Percentiles rank a stretch among this genome's conserved stretches.
These are phyloP conservation scores for Digitaria exilis DNA, from an alignment of 202 grass and related monocot species.

Conservation along the genomic window DNA sequence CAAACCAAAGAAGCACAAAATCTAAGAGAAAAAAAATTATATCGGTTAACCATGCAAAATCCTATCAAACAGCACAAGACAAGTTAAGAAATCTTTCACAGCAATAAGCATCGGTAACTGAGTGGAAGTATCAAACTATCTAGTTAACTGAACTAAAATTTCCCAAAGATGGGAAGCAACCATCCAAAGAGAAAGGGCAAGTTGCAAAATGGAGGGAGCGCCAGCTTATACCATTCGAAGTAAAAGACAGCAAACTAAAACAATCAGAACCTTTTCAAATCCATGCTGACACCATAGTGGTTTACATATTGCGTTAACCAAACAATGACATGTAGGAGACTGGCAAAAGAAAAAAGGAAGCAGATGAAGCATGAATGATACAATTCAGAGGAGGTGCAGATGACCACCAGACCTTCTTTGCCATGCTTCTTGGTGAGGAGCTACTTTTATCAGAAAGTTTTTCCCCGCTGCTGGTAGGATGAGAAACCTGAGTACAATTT, in stretches of 20 bases:
- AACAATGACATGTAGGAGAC: background rate
- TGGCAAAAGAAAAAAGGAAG: background rate
- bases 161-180: background rate
- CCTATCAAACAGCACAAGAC: background rate
- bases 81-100: background rate
- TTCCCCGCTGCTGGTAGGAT: slow-evolving; percentile 41
- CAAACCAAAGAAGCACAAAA: background rate
- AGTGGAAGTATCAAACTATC: background rate
- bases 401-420: slow-evolving; percentile 47
- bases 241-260: slow-evolving; percentile 4
- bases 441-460: slow-evolving; percentile 48
- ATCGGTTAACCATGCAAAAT: background rate
- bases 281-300: background rate
- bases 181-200: background rate
- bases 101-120: background rate
- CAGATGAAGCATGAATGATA: slow-evolving; percentile 31
- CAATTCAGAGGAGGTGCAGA: background rate
- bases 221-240: background rate
- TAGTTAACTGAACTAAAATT: background rate
- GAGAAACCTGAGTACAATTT: slow-evolving; percentile 43
- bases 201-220: background rate
- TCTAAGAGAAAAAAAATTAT: background rate
- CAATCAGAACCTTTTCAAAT: background rate
- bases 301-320: background rate
- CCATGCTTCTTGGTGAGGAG: slow-evolving; percentile 44